Percentiles rank a stretch among this genome's conserved stretches.
These are phyloP conservation scores for Diaporthe caulivora DNA, from an alignment of 2,329 filamentous ascomycete genomes.

Conservation along the genomic window DNA sequence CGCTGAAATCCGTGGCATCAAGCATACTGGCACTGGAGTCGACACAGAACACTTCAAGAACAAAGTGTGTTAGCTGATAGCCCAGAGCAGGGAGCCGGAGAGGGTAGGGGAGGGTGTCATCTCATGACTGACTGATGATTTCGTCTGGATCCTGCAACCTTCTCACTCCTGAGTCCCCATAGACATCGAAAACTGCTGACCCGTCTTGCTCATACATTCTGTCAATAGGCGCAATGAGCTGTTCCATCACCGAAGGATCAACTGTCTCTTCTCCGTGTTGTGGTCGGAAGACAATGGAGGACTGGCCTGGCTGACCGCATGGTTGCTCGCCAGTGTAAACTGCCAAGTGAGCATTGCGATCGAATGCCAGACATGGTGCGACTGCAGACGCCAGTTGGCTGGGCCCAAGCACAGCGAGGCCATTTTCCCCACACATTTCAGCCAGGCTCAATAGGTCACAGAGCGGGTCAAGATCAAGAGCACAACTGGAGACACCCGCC, in stretches of 20 bases:
- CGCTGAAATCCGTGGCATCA: not conserved
- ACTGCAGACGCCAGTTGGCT: conserved; percentile 20
- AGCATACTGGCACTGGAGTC: conserved; percentile 23
- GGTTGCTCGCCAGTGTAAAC: conserved; percentile 33
- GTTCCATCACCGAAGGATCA: conserved; percentile 20
- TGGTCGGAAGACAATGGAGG: conserved; percentile 25
- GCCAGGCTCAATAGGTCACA: not conserved
- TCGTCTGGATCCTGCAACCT: conserved; percentile 24
- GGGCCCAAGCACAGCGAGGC: conserved; percentile 21
- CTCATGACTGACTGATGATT: not conserved
- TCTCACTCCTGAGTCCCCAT: conserved; percentile 7
- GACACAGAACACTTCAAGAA: conserved; percentile 10
- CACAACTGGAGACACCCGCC: no score
- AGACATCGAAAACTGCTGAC: conserved; percentile 9
- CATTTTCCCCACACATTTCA: not conserved
- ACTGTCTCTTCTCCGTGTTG: conserved; percentile 29
- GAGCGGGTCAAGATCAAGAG: not conserved
- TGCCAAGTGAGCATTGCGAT: conserved; percentile 24
- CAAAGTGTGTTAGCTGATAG: not conserved
- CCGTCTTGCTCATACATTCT: conserved; percentile 4
- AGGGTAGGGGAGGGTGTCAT: not conserved
- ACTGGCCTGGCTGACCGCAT: not conserved
- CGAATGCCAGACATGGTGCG: conserved; percentile 27
- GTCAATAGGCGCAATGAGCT: conserved; percentile 24
- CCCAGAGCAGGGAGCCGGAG: not conserved